These are phyloP conservation scores for Corylus heterophylla DNA, from an alignment of 306 rosid species.

Conservation along the genomic window DNA sequence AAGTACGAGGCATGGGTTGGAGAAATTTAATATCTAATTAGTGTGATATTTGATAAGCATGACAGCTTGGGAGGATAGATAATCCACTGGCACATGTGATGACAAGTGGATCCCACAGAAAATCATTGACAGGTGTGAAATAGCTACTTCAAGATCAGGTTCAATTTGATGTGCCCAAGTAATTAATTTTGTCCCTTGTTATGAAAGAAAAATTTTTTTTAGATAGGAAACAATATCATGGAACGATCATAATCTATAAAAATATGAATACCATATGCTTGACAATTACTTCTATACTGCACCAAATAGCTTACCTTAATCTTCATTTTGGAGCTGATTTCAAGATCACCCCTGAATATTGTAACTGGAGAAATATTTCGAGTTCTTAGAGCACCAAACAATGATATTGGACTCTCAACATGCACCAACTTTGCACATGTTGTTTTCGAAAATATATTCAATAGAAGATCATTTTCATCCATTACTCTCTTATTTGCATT, in stretches of 20 bases:
- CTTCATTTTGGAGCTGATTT: constrained; percentile 60
- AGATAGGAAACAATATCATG: background rate
- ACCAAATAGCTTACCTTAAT: constrained; percentile 66
- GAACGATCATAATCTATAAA: background rate
- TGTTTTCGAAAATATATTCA: constrained; percentile 66
- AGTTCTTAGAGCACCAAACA: constrained; percentile 79
- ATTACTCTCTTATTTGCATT: constrained; percentile 42
- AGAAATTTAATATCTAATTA: background rate
- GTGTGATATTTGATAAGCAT: background rate
- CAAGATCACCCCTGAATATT: constrained; percentile 81
- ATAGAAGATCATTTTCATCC: constrained; percentile 75
- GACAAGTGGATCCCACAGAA: background rate
- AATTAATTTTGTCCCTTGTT: background rate
- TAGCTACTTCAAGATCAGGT: background rate
- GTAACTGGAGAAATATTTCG: constrained; percentile 71
- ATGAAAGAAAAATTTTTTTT: background rate
- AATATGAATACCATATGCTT: constrained; percentile 14
- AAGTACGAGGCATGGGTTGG: background rate
- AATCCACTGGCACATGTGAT: background rate
- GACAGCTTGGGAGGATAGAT: background rate
- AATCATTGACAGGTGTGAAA: background rate
- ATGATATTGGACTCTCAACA: constrained; percentile 66
- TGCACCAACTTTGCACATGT: constrained; percentile 64
- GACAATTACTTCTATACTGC: constrained; percentile 16
- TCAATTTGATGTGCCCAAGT: background rate